phyloP scores from a whole-genome alignment of 2,329 filamentous ascomycete species.

The Grosmannia serpens region DNA sequence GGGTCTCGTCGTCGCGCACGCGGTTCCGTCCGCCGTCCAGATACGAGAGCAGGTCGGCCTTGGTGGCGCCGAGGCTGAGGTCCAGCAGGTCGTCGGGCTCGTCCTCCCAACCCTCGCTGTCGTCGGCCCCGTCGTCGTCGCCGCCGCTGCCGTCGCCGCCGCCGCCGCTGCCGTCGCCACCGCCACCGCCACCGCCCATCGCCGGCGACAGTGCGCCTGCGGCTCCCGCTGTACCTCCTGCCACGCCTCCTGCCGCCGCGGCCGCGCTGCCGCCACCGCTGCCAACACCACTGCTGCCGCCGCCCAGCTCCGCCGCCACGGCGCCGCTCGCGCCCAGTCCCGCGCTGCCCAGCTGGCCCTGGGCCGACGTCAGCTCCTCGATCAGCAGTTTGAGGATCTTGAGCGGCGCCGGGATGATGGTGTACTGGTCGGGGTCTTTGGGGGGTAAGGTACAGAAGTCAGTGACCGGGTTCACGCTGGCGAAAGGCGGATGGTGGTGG shows the following conservation, averaged over 20 bases:
- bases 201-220: constrained; percentile 17
- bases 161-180: neutral
- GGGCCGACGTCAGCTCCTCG: constrained; percentile 76
- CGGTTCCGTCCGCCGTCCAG: constrained; percentile 50
- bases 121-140: constrained; percentile 47
- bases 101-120: constrained; percentile 79
- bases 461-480: constrained; percentile 1
- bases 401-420: constrained; percentile 72
- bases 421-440: constrained; percentile 77
- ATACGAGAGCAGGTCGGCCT: constrained; percentile 71
- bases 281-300: neutral
- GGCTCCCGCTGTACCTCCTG: neutral
- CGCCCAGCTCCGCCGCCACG: constrained; percentile 45
- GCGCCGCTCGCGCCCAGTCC: constrained; percentile 20
- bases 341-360: constrained; percentile 42
- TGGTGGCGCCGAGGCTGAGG: constrained; percentile 56
- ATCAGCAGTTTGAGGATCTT: constrained; percentile 96
- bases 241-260: constrained; percentile 17
- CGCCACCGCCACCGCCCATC: neutral
- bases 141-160: constrained; percentile 18
- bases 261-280: neutral
- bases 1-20: constrained; percentile 80
- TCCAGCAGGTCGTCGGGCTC: constrained; percentile 70
- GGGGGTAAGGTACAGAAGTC: constrained; percentile 16
- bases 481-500: constrained; percentile 10